Evolutionary conservation across 192 early-diverging fungal genomes (phyloP), one percentile per base, ranked within the genome.

Genomic region (Coemansia sp.): DNA sequence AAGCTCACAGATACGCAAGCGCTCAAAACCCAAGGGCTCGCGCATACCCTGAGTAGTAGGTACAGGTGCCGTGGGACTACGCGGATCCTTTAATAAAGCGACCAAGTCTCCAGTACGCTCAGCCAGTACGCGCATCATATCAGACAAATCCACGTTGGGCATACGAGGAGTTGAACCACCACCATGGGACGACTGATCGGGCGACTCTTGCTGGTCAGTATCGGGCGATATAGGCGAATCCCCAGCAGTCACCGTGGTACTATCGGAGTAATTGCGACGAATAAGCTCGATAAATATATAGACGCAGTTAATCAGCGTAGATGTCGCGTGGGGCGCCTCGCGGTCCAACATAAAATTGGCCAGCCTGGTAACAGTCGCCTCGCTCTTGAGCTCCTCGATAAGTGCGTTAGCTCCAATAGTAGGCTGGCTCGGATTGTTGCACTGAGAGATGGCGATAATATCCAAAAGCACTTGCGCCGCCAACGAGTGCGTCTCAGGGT

Each of bases 241-340:
- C 27, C n/a, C 31, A 24, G 62, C 38, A 27, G 2, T 29, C 29
- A 29, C 57, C 10, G 57, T 31, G 8, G 58, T 68, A 20, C 27
- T 50, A 24, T 83, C 81, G 18, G 74, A 80, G 90, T 96, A 98
- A 79, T 97, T 98, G 70, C 95, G 90, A 67, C 97, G 90, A 79
- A 99, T 97, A 18, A 99, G 86, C 85, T 99, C 97, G 68, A 99
- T 97, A 71, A 99, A 92, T 65, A 99, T 96, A 61, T 91, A 94
- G 36, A 97, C 94, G 71, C 95, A 95, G 77, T 96, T 98, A 65
- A 91, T 94, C 34, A 99, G 87, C 22, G 94, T 92, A 18, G 93
- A 97, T 1, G 94, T 92, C 24, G 92, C 89, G 74, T 92, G 86
- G 12, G 94, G 91, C 9, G 92, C 94, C 3, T 78, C 68, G 41